Base-by-base conservation (phyloP, 495 filamentous ascomycete species). In the Daldinia concentrica region DNA sequence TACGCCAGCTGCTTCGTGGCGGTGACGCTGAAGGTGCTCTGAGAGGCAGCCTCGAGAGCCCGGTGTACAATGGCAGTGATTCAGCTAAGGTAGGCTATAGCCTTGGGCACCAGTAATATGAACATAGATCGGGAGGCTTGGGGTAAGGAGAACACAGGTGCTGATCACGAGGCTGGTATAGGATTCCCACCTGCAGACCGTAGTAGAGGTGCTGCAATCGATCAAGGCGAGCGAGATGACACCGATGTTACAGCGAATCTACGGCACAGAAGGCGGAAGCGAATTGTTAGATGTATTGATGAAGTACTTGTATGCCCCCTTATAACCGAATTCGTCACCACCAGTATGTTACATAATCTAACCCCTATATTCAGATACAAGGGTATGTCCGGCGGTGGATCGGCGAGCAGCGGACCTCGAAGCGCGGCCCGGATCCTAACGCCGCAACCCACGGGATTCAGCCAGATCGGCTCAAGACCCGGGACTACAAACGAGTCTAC, bases 191-290 rank as follows among this genome's bases (percentile, higher is more conserved):
- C 82, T 95, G 63, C 87, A 90, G 43, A 92, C 91, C 9, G 90
- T 97, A 8, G 89, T 90, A 36, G 94, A 97, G 79, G 93, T 96
- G 41, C 83, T 97, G 66, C 93, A 96, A 80, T 92, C 91, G 9
- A 97, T 96, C 78, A 92, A 93, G 69, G 92, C 93, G 78, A 89
- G 90, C 54, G 94, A 97, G 73, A 97, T 97, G 93, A 90, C 90
- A 32, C 90, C 91, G 1, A 88, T 97, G 76, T 81, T 97, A 58
- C 87, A 88, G 77, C 85, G 90, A 14, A 91, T 97, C 66, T 94
- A 92, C 77, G 79, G 77, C 15, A 86, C 87, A 3, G 83, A 90
- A 43, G 90, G 90, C 45, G 93, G 94, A 0, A 86, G 87, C 58
- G 94, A 96, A 81, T 79, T 84, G 5, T 75, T 92, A 69, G 91